Conservation (phyloP, 2,329 filamentous ascomycete genomes). For the Sclerotinia sclerotiorum region DNA sequence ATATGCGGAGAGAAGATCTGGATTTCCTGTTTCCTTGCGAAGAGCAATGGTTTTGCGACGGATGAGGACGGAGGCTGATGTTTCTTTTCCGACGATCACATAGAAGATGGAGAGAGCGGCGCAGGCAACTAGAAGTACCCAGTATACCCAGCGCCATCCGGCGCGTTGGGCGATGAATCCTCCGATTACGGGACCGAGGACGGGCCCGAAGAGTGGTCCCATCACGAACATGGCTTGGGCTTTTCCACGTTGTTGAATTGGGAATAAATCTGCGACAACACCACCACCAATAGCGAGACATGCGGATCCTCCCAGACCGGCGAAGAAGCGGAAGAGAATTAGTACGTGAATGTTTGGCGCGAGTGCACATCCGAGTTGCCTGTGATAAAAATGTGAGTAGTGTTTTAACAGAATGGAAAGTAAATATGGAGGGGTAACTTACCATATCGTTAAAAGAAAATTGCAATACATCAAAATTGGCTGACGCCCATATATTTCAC, state of each 20-base stretch:
- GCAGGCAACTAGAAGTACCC: conserved; percentile 46
- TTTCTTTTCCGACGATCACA: conserved; percentile 48
- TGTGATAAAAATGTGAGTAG: conserved; percentile 45
- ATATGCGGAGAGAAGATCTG: conserved; percentile 47
- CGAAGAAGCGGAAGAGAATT: conserved; percentile 59
- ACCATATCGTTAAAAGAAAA: conserved; percentile 48
- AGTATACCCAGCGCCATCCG: conserved; percentile 46
- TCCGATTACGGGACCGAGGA: conserved; percentile 38
- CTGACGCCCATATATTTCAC: conserved; percentile 64
- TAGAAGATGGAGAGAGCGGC: conserved; percentile 41
- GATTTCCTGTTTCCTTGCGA: conserved; percentile 45
- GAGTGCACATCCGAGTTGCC: conserved; percentile 51
- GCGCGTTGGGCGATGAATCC: conserved; percentile 41
- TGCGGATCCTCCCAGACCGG: conserved; percentile 46
- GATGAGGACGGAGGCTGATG: conserved; percentile 51
- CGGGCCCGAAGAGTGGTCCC: conserved; percentile 44
- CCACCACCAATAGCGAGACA: conserved; percentile 58
- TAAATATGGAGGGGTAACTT: conserved; percentile 41
- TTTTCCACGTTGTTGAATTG: conserved; percentile 54
- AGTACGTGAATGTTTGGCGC: conserved; percentile 49
- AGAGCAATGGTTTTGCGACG: conserved; percentile 41
- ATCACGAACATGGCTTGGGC: conserved; percentile 54
- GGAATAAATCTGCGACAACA: conserved; percentile 64
- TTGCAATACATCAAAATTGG: conserved; percentile 47
- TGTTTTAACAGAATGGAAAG: conserved; percentile 50